These are phyloP conservation scores for Arctostaphylos glauca DNA, from an alignment of 148 eudicot species.

Conservation along the genomic window DNA sequence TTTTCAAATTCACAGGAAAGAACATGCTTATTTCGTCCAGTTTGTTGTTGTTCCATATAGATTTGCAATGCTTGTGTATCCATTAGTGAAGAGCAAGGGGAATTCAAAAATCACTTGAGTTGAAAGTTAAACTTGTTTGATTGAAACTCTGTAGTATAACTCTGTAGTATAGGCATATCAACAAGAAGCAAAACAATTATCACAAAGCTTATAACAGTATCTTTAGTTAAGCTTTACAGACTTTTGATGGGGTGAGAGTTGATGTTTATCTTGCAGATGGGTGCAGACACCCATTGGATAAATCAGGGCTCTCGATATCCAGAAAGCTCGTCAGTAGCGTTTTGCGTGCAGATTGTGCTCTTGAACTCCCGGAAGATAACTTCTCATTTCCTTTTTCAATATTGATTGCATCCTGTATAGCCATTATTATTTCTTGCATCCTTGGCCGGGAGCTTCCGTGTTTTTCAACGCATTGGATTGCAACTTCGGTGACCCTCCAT, in stretches of 20 bases:
- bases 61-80: neutral
- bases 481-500: conserved; percentile 93
- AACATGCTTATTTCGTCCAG: neutral
- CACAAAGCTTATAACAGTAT: neutral
- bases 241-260: neutral
- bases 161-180: neutral
- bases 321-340: conserved; percentile 90
- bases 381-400: conserved; percentile 69
- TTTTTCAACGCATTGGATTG: conserved; percentile 79
- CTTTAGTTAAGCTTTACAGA: neutral
- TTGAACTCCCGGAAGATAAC: conserved; percentile 49
- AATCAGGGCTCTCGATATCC: conserved; percentile 81
- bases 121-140: neutral
- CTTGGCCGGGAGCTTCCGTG: conserved; percentile 68
- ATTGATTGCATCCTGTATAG: conserved; percentile 86
- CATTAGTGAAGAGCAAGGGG: conserved; percentile 5
- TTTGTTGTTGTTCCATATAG: too few relatives aligned
- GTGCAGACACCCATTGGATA: conserved; percentile 49
- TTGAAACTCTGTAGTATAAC: neutral
- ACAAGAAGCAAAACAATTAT: conserved; percentile 3
- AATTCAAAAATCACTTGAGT: neutral
- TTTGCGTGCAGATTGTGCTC: conserved; percentile 63
- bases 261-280: conserved; percentile 74
- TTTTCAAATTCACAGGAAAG: neutral
- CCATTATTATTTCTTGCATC: conserved; percentile 87